A percentile compares a stretch with the other conserved stretches of the same genome.
Evolutionary conservation across 768 basidiomycete species (phyloP).

Genomic region (Mycena olivaceomarginata): DNA sequence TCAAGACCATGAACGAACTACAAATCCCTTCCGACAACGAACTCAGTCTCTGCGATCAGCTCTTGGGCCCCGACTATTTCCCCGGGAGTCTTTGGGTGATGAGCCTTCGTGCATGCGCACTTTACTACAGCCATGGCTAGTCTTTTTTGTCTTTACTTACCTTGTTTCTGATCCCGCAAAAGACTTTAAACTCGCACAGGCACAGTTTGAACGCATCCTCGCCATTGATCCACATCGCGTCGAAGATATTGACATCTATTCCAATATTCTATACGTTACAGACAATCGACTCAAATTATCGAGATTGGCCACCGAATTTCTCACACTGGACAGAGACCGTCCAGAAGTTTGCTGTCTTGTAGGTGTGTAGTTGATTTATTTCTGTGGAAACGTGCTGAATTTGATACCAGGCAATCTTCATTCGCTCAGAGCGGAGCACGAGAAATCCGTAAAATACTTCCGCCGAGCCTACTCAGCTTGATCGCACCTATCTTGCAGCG

Average conservation of each 20-base stretch:
- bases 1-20: slow-evolving; percentile 92
- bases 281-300: slow-evolving; percentile 93
- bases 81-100: slow-evolving; percentile 90
- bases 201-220: slow-evolving; percentile 90
- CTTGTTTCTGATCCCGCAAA: slow-evolving; percentile 21
- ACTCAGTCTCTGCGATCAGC: slow-evolving; percentile 85
- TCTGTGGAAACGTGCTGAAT: not conserved
- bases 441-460: slow-evolving; percentile 97
- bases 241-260: slow-evolving; percentile 97
- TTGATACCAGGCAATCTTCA: slow-evolving; percentile 92
- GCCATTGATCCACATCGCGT: slow-evolving; percentile 90
- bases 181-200: slow-evolving; percentile 94
- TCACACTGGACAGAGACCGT: slow-evolving; percentile 91
- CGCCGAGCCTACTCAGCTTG: slow-evolving; percentile 95
- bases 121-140: slow-evolving; percentile 94
- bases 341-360: slow-evolving; percentile 98
- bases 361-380: slow-evolving; percentile 71
- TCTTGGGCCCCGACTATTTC: slow-evolving; percentile 84
- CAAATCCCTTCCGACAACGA: slow-evolving; percentile 94
- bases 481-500: slow-evolving; percentile 95
- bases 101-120: slow-evolving; percentile 88
- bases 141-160: slow-evolving; percentile 31
- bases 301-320: slow-evolving; percentile 93
- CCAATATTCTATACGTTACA: slow-evolving; percentile 97
- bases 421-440: slow-evolving; percentile 94